Conservation (phyloP, 2,329 filamentous ascomycete genomes). For the Pseudogymnoascus sp. region DNA sequence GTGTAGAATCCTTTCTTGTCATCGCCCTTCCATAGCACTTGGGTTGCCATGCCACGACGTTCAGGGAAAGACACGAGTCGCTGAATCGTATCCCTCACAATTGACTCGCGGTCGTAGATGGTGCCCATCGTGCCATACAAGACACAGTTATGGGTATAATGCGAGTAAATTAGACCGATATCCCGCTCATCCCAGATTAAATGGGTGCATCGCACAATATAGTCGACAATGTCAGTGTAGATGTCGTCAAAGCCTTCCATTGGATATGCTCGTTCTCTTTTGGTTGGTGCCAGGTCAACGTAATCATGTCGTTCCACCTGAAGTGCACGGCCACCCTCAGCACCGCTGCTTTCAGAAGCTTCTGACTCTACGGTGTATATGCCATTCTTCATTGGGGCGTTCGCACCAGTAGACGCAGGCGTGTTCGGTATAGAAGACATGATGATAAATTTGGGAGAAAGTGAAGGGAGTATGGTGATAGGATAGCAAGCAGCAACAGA, state of each 20-base stretch:
- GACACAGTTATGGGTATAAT: conserved; percentile 10
- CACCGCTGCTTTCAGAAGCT: background rate
- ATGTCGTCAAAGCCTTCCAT: conserved; percentile 10
- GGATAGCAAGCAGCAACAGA: background rate
- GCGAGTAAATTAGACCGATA: conserved; percentile 8
- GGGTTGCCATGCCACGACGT: conserved; percentile 9
- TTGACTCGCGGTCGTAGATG: conserved; percentile 7
- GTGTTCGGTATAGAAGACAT: background rate
- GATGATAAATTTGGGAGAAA: background rate
- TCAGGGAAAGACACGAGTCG: conserved; percentile 7
- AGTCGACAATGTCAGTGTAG: conserved; percentile 10
- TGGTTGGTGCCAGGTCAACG: background rate
- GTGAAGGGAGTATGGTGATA: background rate
- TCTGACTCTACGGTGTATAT: background rate
- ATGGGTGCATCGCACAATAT: conserved; percentile 9
- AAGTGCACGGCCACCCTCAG: background rate
- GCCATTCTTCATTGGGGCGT: background rate
- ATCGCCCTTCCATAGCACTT: conserved; percentile 7
- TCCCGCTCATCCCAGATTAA: conserved; percentile 9
- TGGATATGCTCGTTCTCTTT: background rate
- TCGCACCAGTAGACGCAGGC: background rate
- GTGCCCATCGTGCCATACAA: conserved; percentile 9
- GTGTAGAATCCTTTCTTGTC: conserved; percentile 8
- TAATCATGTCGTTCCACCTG: conserved; percentile 9
- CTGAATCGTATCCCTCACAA: conserved; percentile 6